Evolutionary conservation across 306 rosid genomes (phyloP).

Genomic region (Dryas alaskensis): DNA sequence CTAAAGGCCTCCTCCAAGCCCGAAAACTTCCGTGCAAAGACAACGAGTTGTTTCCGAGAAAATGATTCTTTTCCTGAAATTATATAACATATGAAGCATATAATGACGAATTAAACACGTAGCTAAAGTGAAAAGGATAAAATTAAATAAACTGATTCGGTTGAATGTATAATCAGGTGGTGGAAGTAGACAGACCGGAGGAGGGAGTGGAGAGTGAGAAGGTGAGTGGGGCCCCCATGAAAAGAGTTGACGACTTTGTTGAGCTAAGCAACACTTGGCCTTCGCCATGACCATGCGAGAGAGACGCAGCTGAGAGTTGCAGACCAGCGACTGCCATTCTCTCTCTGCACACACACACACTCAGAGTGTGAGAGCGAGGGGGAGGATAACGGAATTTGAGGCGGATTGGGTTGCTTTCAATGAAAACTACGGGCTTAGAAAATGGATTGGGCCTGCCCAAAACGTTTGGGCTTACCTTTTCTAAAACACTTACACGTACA

Average conservation of each 20-base stretch:
- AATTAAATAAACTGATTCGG: too few relatives aligned
- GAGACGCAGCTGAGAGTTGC: conserved; percentile 33
- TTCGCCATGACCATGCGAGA: conserved; percentile 28
- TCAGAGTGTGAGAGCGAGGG: background rate
- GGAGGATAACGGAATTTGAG: background rate
- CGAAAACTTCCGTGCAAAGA: conserved; percentile 49
- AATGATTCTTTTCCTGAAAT: conserved; percentile 36
- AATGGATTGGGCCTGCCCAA: background rate
- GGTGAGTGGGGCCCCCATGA: conserved; percentile 32
- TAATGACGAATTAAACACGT: background rate
- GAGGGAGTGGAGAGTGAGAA: conserved; percentile 23
- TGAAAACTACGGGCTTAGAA: background rate
- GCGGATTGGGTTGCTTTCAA: background rate
- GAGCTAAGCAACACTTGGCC: conserved; percentile 35
- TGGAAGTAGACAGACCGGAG: conserved; percentile 31
- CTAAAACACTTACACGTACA: too few relatives aligned
- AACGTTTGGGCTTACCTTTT: too few relatives aligned
- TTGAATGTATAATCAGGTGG: too few relatives aligned
- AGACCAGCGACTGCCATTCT: conserved; percentile 56
- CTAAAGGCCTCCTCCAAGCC: conserved; percentile 81
- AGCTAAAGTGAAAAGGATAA: background rate
- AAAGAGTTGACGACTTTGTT: conserved; percentile 26
- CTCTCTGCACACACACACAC: background rate
- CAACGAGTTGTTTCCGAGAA: conserved; percentile 41
- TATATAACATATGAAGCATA: background rate